phyloP scores from a whole-genome alignment of 1,139 yeast genomes.

The Suhomyces bribrorum region DNA sequence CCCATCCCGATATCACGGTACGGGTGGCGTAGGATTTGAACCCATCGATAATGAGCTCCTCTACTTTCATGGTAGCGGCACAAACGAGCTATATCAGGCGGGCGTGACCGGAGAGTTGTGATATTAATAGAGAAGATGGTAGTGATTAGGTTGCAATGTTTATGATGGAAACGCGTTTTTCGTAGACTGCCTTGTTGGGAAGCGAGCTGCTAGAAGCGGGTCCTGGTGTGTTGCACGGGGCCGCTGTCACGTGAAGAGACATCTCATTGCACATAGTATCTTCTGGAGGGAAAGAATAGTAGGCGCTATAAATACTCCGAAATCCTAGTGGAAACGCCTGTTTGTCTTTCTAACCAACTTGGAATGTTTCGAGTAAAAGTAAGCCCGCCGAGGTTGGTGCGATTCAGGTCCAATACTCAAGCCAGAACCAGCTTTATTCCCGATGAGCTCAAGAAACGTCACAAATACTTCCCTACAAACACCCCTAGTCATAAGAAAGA shows the following conservation, averaged over 20 bases:
- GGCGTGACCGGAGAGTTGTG: too few species aligned
- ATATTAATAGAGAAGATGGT: slow-evolving; percentile 1
- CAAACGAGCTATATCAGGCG: too few species aligned
- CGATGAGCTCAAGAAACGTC: slow-evolving; percentile 7
- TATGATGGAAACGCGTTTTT: slow-evolving; percentile 5
- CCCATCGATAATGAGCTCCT: slow-evolving; percentile 94
- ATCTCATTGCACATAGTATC: slow-evolving; percentile 5
- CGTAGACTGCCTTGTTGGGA: slow-evolving; percentile 9
- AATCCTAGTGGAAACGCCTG: too few species aligned
- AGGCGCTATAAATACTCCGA: too few species aligned
- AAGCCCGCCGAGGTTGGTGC: slow-evolving; percentile 1
- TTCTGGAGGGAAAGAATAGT: too few species aligned
- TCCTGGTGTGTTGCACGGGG: background rate
- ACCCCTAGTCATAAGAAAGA: background rate
- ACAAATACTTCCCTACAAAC: slow-evolving; percentile 4
- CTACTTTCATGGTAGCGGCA: slow-evolving; percentile 69
- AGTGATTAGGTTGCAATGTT: slow-evolving; percentile 3
- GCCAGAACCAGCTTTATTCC: slow-evolving; percentile 6
- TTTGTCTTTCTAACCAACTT: background rate
- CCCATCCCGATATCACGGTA: slow-evolving; percentile 96
- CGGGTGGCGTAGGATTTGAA: slow-evolving; percentile 97
- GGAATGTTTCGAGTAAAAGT: background rate
- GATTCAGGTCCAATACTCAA: slow-evolving; percentile 1
- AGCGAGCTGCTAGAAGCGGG: background rate
- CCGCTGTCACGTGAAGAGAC: slow-evolving; percentile 3